These are phyloP conservation scores for Pseudogymnoascus sp. DNA, from an alignment of 2,329 filamentous ascomycete genomes.

Conservation along the genomic window DNA sequence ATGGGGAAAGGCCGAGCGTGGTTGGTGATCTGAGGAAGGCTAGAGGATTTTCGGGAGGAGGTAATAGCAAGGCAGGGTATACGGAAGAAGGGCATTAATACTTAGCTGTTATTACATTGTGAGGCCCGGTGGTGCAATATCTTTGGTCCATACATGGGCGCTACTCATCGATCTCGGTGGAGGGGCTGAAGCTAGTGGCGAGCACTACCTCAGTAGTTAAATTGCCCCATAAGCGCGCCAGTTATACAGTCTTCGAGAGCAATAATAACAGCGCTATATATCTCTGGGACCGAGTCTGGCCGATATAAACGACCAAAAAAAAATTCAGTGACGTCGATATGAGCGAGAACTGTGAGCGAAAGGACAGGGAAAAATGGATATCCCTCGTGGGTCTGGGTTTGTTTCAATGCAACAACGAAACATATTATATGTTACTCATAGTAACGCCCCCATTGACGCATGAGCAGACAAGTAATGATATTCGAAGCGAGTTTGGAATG, in stretches of 20 bases:
- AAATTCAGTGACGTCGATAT: not conserved
- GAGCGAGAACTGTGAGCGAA: not conserved
- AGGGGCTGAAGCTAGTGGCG: conserved; percentile 9
- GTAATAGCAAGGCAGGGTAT: not conserved
- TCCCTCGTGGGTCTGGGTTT: not conserved
- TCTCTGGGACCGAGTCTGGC: not conserved
- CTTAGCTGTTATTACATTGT: not conserved
- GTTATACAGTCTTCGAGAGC: not conserved
- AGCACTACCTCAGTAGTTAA: conserved; percentile 8
- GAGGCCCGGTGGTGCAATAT: conserved; percentile 9
- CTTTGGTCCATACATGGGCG: not conserved
- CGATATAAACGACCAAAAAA: not conserved
- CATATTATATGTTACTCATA: too few relatives aligned
- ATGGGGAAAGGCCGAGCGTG: conserved; percentile 5
- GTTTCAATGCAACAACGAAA: conserved; percentile 4
- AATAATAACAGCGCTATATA: not conserved
- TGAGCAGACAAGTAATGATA: not conserved
- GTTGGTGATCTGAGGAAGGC: not conserved
- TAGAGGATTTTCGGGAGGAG: conserved; percentile 8
- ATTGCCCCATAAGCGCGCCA: conserved; percentile 8
- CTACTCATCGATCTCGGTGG: conserved; percentile 5
- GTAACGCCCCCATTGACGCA: conserved; percentile 1
- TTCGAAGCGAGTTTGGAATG: not conserved
- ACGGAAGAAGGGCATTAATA: conserved; percentile 5
- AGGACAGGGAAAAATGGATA: not conserved